A percentile compares a stretch with the other conserved stretches of the same genome.
Evolutionary conservation across 2,329 filamentous ascomycete genomes (phyloP).

Genomic region (Sporothrix phasma): DNA sequence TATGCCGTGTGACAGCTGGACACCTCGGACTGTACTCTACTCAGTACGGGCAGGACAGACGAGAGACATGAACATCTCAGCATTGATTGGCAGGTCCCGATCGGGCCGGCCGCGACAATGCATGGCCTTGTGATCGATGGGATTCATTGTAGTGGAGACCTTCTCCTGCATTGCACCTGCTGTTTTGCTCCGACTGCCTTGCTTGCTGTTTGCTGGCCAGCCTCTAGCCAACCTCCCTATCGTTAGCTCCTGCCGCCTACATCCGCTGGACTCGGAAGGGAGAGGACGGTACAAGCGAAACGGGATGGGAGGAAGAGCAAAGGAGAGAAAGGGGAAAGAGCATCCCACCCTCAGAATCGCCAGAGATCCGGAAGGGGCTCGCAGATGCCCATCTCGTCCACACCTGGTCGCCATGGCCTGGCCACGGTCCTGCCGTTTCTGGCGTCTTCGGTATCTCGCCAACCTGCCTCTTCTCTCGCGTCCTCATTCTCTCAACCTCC

Average conservation of each 20-base stretch:
- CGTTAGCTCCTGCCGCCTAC: constrained; percentile 4
- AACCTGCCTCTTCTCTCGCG: background rate
- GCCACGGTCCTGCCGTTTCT: background rate
- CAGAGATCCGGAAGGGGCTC: background rate
- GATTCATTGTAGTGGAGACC: background rate
- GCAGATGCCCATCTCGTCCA: background rate
- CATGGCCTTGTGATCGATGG: too few relatives aligned
- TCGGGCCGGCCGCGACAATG: too few relatives aligned
- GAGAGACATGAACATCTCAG: too few relatives aligned
- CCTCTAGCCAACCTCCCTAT: constrained; percentile 10
- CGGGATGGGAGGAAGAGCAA: background rate
- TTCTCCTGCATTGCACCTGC: background rate
- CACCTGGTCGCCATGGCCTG: background rate
- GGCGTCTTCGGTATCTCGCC: background rate
- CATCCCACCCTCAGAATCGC: constrained; percentile 6
- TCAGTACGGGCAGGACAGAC: background rate
- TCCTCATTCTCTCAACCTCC: too few relatives aligned
- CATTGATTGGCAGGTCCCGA: background rate
- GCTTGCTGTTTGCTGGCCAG: background rate
- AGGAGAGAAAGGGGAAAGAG: constrained; percentile 6
- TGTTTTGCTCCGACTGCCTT: background rate
- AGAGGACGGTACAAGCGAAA: background rate
- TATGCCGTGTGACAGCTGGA: background rate
- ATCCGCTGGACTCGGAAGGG: background rate
- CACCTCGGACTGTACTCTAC: background rate